Conservation (phyloP, 2,329 filamentous ascomycete genomes). For the Daldinia eschscholtzii region DNA sequence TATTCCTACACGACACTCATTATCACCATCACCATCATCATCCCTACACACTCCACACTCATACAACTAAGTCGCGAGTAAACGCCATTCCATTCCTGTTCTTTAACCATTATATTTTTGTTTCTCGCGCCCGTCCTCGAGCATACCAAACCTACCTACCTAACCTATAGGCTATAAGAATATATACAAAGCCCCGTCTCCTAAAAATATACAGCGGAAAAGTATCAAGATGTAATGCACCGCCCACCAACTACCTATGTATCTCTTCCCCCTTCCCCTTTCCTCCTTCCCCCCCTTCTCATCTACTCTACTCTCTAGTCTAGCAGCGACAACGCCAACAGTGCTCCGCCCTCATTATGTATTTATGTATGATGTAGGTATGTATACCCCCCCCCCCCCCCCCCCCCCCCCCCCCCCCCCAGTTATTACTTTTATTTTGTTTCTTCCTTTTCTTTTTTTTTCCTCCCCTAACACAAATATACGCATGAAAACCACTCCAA, state of each 20-base stretch:
- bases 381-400: not conserved
- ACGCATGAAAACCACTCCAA: not conserved
- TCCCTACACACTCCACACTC: not conserved
- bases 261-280: not conserved
- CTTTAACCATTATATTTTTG: constrained; percentile 17
- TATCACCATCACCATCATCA: not conserved
- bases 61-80: not conserved
- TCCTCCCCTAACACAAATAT: not conserved
- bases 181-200: constrained; percentile 28
- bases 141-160: not conserved
- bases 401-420: no score
- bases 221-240: constrained; percentile 18
- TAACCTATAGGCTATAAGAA: constrained; percentile 4
- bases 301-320: constrained; percentile 21
- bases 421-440: not conserved
- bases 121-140: not conserved
- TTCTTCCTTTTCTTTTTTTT: not conserved
- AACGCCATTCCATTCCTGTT: not conserved
- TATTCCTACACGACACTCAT: not conserved
- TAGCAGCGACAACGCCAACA: constrained; percentile 1
- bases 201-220: constrained; percentile 29
- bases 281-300: not conserved
- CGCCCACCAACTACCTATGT: not conserved
- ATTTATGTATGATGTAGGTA: constrained; percentile 3
- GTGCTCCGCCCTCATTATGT: constrained; percentile 4